phyloP scores from a whole-genome alignment of 2,329 filamentous ascomycete genomes.

The Aureobasidium musti region DNA sequence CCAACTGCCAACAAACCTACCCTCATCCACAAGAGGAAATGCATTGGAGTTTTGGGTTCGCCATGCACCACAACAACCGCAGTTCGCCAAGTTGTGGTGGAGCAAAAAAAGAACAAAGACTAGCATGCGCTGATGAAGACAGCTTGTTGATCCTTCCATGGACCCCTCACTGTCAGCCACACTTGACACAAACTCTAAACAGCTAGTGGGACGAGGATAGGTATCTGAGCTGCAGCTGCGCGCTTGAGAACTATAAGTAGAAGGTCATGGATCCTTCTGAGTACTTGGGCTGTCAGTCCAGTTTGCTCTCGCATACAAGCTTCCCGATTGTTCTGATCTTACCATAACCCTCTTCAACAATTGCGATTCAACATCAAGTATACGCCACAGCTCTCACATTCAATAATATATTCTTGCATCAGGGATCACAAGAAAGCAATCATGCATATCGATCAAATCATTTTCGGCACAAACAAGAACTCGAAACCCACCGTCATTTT shows the following conservation, averaged over 20 bases:
- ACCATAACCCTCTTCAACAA: background rate
- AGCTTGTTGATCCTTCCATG: background rate
- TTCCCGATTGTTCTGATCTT: background rate
- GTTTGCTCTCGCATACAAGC: background rate
- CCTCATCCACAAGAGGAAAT: background rate
- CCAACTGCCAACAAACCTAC: background rate
- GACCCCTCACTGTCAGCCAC: slow-evolving; percentile 24
- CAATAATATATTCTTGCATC: background rate
- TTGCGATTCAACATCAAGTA: background rate
- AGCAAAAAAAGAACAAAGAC: slow-evolving; percentile 1
- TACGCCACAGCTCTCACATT: background rate
- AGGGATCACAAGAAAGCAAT: background rate
- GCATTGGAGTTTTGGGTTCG: background rate
- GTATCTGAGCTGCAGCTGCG: background rate
- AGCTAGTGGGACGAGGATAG: background rate
- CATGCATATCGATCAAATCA: slow-evolving; percentile 23
- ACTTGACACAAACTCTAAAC: background rate
- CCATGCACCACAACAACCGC: background rate
- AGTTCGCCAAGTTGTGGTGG: background rate
- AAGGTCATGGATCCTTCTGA: too few species aligned
- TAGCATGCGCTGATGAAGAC: background rate
- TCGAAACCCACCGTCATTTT: slow-evolving; percentile 37
- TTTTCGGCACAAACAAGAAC: background rate
- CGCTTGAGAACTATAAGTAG: background rate
- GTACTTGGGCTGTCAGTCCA: too few species aligned